A percentile compares a stretch with the other conserved stretches of the same genome.
Conservation (phyloP, 495 filamentous ascomycete genomes). For the Corynascus novoguineensis region DNA sequence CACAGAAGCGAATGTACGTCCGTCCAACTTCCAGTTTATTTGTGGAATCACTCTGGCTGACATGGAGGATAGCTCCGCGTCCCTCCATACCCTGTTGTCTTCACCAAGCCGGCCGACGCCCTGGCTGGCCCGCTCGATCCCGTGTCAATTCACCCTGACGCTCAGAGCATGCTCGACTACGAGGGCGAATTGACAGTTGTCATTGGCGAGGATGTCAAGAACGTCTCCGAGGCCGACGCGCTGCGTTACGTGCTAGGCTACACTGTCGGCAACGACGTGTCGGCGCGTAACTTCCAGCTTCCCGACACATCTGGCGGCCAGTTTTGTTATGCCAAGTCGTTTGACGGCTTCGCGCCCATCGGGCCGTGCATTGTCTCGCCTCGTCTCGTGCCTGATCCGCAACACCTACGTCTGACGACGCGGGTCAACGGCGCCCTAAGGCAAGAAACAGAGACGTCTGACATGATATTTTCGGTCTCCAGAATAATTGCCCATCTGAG, state of each 20-base stretch:
- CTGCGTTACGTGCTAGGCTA: constrained; percentile 33
- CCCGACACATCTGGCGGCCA: constrained; percentile 11
- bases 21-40: background rate
- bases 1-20: constrained; percentile 15
- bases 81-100: constrained; percentile 39
- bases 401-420: background rate
- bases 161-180: constrained; percentile 45
- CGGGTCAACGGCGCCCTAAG: constrained; percentile 5
- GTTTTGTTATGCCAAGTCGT: constrained; percentile 33
- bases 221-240: constrained; percentile 31
- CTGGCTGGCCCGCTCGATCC: constrained; percentile 32
- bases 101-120: constrained; percentile 44
- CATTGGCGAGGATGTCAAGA: constrained; percentile 34
- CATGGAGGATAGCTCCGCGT: constrained; percentile 35
- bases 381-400: background rate
- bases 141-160: constrained; percentile 34
- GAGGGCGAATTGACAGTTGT: constrained; percentile 37
- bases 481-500: constrained; percentile 1
- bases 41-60: background rate
- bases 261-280: constrained; percentile 27
- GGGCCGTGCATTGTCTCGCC: constrained; percentile 33
- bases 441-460: background rate
- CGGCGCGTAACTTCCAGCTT: constrained; percentile 16
- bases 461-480: constrained; percentile 6
- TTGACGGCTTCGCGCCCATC: constrained; percentile 37